These are phyloP conservation scores for Leccinum sublutescens DNA, from an alignment of 768 basidiomycete species.

Conservation along the genomic window DNA sequence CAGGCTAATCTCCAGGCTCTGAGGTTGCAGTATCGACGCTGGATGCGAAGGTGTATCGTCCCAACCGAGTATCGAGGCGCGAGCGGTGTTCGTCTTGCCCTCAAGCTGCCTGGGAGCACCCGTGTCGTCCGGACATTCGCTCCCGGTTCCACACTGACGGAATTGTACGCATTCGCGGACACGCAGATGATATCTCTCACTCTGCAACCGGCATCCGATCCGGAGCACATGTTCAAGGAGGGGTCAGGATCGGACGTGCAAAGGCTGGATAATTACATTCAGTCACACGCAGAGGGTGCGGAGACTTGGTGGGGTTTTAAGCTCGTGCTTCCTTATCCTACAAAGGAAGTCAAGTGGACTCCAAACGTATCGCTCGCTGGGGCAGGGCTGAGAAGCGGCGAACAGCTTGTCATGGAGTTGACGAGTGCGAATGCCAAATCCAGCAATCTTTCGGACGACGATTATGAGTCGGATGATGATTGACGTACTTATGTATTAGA, in stretches of 20 bases:
- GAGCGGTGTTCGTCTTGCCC: slow-evolving; percentile 43
- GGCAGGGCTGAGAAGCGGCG: slow-evolving; percentile 51
- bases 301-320: slow-evolving; percentile 73
- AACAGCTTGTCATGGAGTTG: slow-evolving; percentile 65
- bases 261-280: slow-evolving; percentile 37
- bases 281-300: slow-evolving; percentile 22
- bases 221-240: slow-evolving; percentile 37
- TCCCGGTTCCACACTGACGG: slow-evolving; percentile 48
- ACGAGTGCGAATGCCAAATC: slow-evolving; percentile 15
- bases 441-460: slow-evolving; percentile 46
- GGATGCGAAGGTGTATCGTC: slow-evolving; percentile 52
- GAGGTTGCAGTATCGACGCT: slow-evolving; percentile 56
- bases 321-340: slow-evolving; percentile 67
- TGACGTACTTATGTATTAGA: slow-evolving; percentile 5
- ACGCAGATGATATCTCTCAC: slow-evolving; percentile 49
- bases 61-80: slow-evolving; percentile 27
- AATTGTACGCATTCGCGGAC: slow-evolving; percentile 75
- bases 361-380: slow-evolving; percentile 25
- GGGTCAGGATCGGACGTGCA: slow-evolving; percentile 33
- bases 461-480: slow-evolving; percentile 54
- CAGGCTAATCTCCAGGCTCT: slow-evolving; percentile 33
- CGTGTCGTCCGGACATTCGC: slow-evolving; percentile 60
- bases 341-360: slow-evolving; percentile 57
- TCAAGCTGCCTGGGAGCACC: slow-evolving; percentile 55
- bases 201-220: slow-evolving; percentile 40